Conservation (phyloP, 345 rosid genomes). For the Firmiana major region DNA sequence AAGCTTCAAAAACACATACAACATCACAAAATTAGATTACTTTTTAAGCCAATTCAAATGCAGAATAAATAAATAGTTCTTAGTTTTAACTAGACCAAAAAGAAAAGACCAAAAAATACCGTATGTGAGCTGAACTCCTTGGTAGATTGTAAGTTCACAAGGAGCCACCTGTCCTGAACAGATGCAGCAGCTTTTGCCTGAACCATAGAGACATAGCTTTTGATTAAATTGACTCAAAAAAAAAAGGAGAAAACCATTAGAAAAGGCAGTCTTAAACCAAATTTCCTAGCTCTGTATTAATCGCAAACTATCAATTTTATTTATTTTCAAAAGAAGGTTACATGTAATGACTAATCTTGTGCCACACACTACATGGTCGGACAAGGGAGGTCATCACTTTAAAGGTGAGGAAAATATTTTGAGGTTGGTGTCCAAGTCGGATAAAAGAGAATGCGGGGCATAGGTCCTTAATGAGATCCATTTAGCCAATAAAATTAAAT, state of each 20-base stretch:
- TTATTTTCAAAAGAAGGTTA: too few species aligned
- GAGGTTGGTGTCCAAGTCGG: too few species aligned
- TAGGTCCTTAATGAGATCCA: too few species aligned
- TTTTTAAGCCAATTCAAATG: neutral
- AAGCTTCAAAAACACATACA: slow-evolving; percentile 52
- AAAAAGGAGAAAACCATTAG: neutral
- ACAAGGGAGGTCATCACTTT: neutral
- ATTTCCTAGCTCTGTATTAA: neutral
- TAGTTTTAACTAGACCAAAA: slow-evolving; percentile 5
- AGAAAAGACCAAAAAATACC: slow-evolving; percentile 31
- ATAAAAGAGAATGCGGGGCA: too few species aligned
- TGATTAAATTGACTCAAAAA: slow-evolving; percentile 11
- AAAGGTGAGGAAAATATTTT: neutral
- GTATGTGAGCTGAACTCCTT: slow-evolving; percentile 95
- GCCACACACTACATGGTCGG: neutral
- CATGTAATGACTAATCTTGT: neutral
- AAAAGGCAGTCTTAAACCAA: neutral
- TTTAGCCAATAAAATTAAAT: neutral
- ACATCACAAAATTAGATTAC: neutral
- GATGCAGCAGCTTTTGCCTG: slow-evolving; percentile 83
- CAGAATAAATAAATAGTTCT: neutral
- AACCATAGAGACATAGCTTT: slow-evolving; percentile 11
- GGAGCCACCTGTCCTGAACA: slow-evolving; percentile 87
- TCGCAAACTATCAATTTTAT: neutral
- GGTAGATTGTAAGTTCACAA: slow-evolving; percentile 87